Evolutionary conservation across 2,329 filamentous ascomycete species (phyloP).

Genomic region (Phaeosphaeriaceae sp.): DNA sequence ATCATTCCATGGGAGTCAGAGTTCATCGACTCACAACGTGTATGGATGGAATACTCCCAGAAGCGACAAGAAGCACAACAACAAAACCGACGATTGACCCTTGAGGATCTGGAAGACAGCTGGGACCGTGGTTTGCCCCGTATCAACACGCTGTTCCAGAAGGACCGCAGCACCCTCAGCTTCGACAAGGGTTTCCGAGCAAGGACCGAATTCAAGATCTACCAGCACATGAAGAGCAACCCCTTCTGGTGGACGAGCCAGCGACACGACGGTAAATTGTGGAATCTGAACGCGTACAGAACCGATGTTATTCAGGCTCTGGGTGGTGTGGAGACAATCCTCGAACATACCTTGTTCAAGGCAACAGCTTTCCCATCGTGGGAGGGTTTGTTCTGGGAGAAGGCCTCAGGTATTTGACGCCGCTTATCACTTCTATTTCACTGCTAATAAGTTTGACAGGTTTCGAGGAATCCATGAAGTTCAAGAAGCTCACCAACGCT

Average conservation of each 20-base stretch:
- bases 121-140: slow-evolving; percentile 97
- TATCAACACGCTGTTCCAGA: slow-evolving; percentile 99
- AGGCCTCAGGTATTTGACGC: slow-evolving; percentile 61
- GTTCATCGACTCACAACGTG: slow-evolving; percentile 97
- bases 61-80: slow-evolving; percentile 97
- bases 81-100: slow-evolving; percentile 90
- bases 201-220: slow-evolving; percentile 95
- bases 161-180: slow-evolving; percentile 93
- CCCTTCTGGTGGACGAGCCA: slow-evolving; percentile 99
- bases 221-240: slow-evolving; percentile 98
- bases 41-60: slow-evolving; percentile 99
- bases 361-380: slow-evolving; percentile 95
- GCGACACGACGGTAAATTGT: slow-evolving; percentile 94
- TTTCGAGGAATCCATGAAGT: slow-evolving; percentile 76
- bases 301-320: slow-evolving; percentile 97
- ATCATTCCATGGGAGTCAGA: slow-evolving; percentile 99
- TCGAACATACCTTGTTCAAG: slow-evolving; percentile 96
- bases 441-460: slow-evolving; percentile 16
- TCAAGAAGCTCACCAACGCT: slow-evolving; percentile 98
- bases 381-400: slow-evolving; percentile 94
- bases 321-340: slow-evolving; percentile 95
- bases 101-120: slow-evolving; percentile 96
- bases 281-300: slow-evolving; percentile 94
- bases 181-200: slow-evolving; percentile 99
- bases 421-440: too few species aligned